Conservation (phyloP, 495 filamentous ascomycete species). For the Neurospora cerealis region DNA sequence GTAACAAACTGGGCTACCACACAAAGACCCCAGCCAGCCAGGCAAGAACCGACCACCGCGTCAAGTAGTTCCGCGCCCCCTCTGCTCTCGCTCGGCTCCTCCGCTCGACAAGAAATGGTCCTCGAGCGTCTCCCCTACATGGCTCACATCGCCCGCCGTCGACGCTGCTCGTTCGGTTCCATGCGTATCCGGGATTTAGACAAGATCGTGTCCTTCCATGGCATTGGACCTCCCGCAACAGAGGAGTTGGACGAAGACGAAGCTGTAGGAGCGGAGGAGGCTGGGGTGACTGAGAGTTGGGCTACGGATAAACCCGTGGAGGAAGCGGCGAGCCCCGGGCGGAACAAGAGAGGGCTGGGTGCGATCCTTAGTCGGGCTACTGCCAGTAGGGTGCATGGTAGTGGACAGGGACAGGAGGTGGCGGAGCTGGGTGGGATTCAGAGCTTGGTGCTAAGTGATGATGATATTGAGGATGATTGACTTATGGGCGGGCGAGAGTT, state of each 20-base stretch:
- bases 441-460: constrained; percentile 74
- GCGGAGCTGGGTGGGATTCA: constrained; percentile 38
- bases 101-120: constrained; percentile 62
- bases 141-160: constrained; percentile 46
- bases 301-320: constrained; percentile 48
- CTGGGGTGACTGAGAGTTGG: constrained; percentile 36
- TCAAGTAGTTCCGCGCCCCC: constrained; percentile 15
- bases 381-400: constrained; percentile 9
- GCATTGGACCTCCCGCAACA: constrained; percentile 33
- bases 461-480: constrained; percentile 89
- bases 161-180: constrained; percentile 18
- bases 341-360: constrained; percentile 15
- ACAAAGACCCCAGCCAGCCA: neutral
- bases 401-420: constrained; percentile 11
- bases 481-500: neutral
- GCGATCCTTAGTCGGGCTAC: constrained; percentile 17
- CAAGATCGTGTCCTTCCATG: constrained; percentile 57
- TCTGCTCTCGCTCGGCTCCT: constrained; percentile 42
- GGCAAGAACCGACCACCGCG: constrained; percentile 4
- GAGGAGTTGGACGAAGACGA: constrained; percentile 6
- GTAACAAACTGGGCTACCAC: constrained; percentile 27
- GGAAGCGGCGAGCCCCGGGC: constrained; percentile 30
- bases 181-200: constrained; percentile 45
- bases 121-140: constrained; percentile 83
- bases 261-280: constrained; percentile 37